These are phyloP conservation scores for Hanseniaspora clermontiae DNA, from an alignment of 805 yeast species.

Conservation along the genomic window DNA sequence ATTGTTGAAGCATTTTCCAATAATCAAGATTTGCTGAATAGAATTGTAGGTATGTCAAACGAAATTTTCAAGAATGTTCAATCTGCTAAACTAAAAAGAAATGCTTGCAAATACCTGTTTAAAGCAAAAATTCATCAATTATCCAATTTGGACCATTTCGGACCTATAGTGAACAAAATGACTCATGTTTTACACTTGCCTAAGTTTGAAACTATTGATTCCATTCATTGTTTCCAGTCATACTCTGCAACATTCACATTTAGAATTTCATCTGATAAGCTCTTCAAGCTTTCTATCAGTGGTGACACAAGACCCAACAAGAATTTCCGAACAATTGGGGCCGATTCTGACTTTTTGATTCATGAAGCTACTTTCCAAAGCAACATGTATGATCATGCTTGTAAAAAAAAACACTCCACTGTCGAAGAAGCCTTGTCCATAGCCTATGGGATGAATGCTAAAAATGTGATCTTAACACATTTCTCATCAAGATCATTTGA, in stretches of 20 bases:
- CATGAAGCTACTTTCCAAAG: constrained; percentile 93
- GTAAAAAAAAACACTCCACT: constrained; percentile 73
- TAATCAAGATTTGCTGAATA: background rate
- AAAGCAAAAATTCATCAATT: background rate
- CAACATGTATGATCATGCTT: constrained; percentile 63
- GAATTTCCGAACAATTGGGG: constrained; percentile 53
- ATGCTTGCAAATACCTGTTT: background rate
- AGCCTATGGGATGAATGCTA: constrained; percentile 58
- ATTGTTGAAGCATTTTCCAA: constrained; percentile 34
- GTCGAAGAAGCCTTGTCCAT: constrained; percentile 72
- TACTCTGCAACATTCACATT: constrained; percentile 53
- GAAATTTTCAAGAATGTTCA: constrained; percentile 14
- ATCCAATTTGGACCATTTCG: background rate
- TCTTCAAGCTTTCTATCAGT: constrained; percentile 60
- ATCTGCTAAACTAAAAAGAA: constrained; percentile 15
- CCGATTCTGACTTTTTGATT: constrained; percentile 55
- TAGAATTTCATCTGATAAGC: constrained; percentile 19
- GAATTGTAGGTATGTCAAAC: constrained; percentile 10
- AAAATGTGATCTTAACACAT: constrained; percentile 68
- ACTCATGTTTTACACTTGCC: constrained; percentile 32
- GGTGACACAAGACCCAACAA: constrained; percentile 88
- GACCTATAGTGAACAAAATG: background rate
- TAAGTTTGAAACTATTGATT: constrained; percentile 50
- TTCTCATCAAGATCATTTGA: constrained; percentile 57
- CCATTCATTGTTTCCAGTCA: constrained; percentile 74